Evolutionary conservation across 2,329 filamentous ascomycete species (phyloP), one percentile per base, ranked within the genome.

Genomic region (Colletotrichum liriopes): DNA sequence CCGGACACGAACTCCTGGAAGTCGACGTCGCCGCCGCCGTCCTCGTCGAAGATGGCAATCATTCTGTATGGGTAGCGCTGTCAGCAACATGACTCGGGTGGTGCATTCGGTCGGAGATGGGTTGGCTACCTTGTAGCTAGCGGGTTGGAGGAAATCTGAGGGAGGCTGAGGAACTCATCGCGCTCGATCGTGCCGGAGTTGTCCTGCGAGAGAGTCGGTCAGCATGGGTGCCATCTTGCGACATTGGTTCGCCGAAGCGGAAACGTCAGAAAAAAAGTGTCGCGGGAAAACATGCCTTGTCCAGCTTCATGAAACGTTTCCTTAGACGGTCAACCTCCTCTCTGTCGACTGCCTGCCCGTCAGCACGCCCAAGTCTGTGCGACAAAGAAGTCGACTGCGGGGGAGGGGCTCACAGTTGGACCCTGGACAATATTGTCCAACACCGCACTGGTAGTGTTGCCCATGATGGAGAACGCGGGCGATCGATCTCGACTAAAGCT

Each of bases 31-130:
- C 96, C 96, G 77, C 96, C 96, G 74, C 96, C 96, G 82, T 99
- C 96, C 84, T 98, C 96, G 83, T 99, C 96, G 81, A 99, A 98
- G 78, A 98, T 99, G 71, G 96, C 96, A 80, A 99, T 99, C 95
- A 99, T 98, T 84, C 94, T 95, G 80, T 73, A 7, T 6, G n/a
- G 37, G 45, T 16, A 45, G 8, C 18, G n/a, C n/a, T 39, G 35
- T 63, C 51, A 69, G 66, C 49, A 56, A 43, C 26, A 37, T 43
- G 23, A 39, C 16, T 51, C 61, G 37, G n/a, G 35, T 11, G 32
- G 47, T 29, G 6, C 6, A 20, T 54, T 26, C 20, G 20, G 20
- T 59, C 35, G 54, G 29, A 16, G n/a, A 49, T 7, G 41, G 23
- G 43, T 16, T 47, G 68, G 60, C 78, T 86, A 95, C 93, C 96